Base-by-base conservation (phyloP, 768 basidiomycete genomes). In the Kockovaella imperatae region DNA sequence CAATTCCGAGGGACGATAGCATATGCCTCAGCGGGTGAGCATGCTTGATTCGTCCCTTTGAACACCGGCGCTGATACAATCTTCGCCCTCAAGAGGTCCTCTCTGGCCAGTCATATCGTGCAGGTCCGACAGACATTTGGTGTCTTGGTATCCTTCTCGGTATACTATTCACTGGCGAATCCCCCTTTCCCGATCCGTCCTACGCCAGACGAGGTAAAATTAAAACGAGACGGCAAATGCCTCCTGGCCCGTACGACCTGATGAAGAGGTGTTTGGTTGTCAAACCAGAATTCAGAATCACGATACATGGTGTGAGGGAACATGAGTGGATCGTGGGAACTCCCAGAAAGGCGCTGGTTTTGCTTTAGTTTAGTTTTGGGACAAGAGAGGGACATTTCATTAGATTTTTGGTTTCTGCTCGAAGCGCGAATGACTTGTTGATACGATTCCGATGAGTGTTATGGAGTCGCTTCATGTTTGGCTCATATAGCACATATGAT, bases 1-100 rank as follows among this genome's bases (percentile, higher is more conserved):
- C 77, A 82, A 32, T 95, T 93, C 62, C 62, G 67, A 41, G 74
- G 74, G 0, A 74, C 72, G 5, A 57, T 62, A 38, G 47, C 58
- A 17, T 70, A 62, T 44, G 68, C 71, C 38, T 48, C 56, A 6
- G 47, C 59, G n/a, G 54, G 54, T 56, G 23, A 47, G 54, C 43
- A 14, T 5, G 2, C 21, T n/a, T 28, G 3, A 25, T 10, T 34
- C 36, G 17, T 15, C 11, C 4, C 30, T 5, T 4, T 4, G 6
- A 15, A 2, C 10, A 10, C 11, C 35, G 17, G 18, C 26, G 3
- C 35, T 18, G 35, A 26, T 55, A 13, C 29, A 47, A 32, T 10
- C 31, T 32, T n/a, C 31, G 31, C 31, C 26, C 6, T 31, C 68
- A n/a, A 49, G 75, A 75, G 57, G 72, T 76, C 52, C 64, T 74